Conservation (phyloP, 75 land plant genomes). For the Picea sitchensis region DNA sequence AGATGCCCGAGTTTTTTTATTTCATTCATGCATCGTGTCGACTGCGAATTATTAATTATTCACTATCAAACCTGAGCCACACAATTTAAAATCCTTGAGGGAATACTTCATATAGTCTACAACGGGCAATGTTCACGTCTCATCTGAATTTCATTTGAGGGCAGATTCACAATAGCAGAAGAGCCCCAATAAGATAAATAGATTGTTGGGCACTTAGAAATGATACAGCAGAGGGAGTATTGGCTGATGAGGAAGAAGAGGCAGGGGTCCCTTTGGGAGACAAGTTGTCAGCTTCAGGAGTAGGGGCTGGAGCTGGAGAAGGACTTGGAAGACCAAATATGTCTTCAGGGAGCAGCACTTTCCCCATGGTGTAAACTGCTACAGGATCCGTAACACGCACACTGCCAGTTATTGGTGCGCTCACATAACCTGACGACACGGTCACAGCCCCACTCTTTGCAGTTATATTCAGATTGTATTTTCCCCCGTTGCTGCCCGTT, state of each 20-base stretch:
- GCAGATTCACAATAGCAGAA: background rate
- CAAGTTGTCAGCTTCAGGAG: constrained; percentile 34
- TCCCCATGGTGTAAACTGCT: constrained; percentile 45
- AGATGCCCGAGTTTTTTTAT: too few species aligned
- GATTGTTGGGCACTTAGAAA: background rate
- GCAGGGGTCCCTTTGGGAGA: background rate
- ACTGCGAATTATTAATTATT: too few species aligned
- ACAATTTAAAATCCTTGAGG: too few species aligned
- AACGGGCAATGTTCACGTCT: too few species aligned
- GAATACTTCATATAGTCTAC: too few species aligned
- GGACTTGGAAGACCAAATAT: constrained; percentile 44
- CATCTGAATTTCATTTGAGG: too few species aligned
- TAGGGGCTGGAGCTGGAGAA: constrained; percentile 28
- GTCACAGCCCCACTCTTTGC: constrained; percentile 34
- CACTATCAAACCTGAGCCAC: too few species aligned
- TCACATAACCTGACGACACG: constrained; percentile 39
- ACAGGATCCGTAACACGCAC: constrained; percentile 51
- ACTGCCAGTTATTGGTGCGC: constrained; percentile 43
- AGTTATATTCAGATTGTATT: constrained; percentile 45
- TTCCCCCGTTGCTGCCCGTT: constrained; percentile 10
- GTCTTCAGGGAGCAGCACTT: constrained; percentile 52
- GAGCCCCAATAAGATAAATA: background rate
- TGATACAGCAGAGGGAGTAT: background rate
- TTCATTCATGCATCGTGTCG: too few species aligned
- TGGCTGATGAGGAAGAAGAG: background rate